Evolutionary conservation across 169 alveolate genomes (phyloP), one percentile per base, ranked within the genome.

Genomic region (Cryptosporidium xiaoi): DNA sequence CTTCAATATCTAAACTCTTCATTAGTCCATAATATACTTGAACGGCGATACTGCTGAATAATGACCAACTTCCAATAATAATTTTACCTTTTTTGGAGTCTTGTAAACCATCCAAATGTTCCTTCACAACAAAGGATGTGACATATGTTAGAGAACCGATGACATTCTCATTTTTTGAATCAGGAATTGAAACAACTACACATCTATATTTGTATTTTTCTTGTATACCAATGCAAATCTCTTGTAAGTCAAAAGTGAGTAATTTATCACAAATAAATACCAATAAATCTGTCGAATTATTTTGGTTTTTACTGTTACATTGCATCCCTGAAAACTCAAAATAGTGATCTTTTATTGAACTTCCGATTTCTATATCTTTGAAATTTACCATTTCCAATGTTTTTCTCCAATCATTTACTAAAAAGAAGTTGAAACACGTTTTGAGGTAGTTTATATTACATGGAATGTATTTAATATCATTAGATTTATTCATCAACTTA

Each of bases 181-280:
- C 36, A 20, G 87, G 87, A 16, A 62, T 10, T 10, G 87, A 44
- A 24, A 62, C 64, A 10, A 77, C 6, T 13, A 77, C 20, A 53
- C 69, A 77, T 29, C 27, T 77, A 40, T 56, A 62, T 24, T 77
- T 77, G 18, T 56, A 60, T 44, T 60, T 56, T 7, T 20, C 33
- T 8, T 27, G 20, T 20, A 77, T 40, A n/a, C 6, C 33, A 44
- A 36, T 44, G 24, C 77, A 56, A 58, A 77, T 55, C 18, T 77
- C 48, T 62, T 60, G 33, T 2, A 77, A 20, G 29, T 62, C 64
- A 6, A 62, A 18, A 10, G 58, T 27, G n/a, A 77, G 53, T 20
- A 60, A 62, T 77, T 77, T 77, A 34, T 77, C 87, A 20, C 87
- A 56, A 31, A 77, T 77, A 24, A 77, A 18, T 60, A 77, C 50